Evolutionary conservation across 164 flowering plant genomes (phyloP), one percentile per base, ranked within the genome.

Genomic region (Vitis labrusca): DNA sequence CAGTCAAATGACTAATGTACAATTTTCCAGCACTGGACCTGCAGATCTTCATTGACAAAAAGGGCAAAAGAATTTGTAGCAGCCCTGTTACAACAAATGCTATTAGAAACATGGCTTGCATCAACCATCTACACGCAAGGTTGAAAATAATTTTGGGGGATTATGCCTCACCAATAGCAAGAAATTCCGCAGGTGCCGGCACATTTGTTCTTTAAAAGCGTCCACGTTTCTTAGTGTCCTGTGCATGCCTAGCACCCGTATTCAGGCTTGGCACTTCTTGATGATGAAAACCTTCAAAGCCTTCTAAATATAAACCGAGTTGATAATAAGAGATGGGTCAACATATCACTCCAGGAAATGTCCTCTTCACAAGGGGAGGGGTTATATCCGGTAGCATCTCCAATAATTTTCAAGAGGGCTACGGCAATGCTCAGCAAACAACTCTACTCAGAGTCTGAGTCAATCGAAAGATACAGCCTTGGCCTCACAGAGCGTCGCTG

Each of bases 401-500:
- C 48, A 27, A 65, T n/a, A 49, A 29, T 3, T 23, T 55, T 32
- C 48, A 61, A 48, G 11, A 14, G 16, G 14, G 66, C 64, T 29
- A 5, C 29, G 37, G 54, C 55, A 16, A 10, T 50, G 47, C 56
- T 61, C 55, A 14, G 52, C 52, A 52, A 32, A 17, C 29, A 59
- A 53, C 19, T 47, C 81, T 82, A 89, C 65, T 91, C 96, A 1
- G 98, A 85, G 66, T 90, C 98, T 9, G 94, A 80, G 61, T 90
- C 94, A 72, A 95, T 88, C 19, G 97, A 91, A 10, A 95, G 82
- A 69, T 81, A 81, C 73, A 85, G 72, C 44, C 92, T 78, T 50
- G 84, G 93, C 67, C 97, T 87, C 44, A 86, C 92, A 50, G 97
- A 88, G 67, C 98, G 96, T 68, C 83, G 80, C 61, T 88, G 95